A percentile compares a stretch with the other conserved stretches of the same genome.
phyloP scores from a whole-genome alignment of 2,329 filamentous ascomycete genomes.

The Pseudogymnoascus sp. region DNA sequence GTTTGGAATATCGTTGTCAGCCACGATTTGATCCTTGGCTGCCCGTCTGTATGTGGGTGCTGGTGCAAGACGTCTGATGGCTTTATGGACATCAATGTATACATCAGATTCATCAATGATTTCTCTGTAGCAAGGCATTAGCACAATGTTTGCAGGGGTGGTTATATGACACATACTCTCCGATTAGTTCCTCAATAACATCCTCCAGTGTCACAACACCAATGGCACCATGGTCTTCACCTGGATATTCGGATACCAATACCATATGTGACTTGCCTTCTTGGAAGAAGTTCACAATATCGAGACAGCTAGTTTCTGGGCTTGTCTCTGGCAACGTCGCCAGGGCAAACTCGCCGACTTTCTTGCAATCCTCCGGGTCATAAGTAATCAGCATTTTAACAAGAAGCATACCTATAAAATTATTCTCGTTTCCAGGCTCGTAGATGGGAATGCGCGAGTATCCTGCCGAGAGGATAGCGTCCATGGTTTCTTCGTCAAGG shows the following conservation, averaged over 20 bases:
- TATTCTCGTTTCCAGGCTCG: slow-evolving; percentile 68
- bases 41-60: slow-evolving; percentile 34
- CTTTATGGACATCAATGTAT: slow-evolving; percentile 96
- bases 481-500: slow-evolving; percentile 88
- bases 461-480: slow-evolving; percentile 82
- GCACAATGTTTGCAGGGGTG: neutral
- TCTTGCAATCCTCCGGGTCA: slow-evolving; percentile 84
- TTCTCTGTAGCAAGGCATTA: slow-evolving; percentile 51
- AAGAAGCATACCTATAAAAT: slow-evolving; percentile 95
- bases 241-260: slow-evolving; percentile 79
- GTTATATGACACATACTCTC: slow-evolving; percentile 58
- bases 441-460: slow-evolving; percentile 96
- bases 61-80: slow-evolving; percentile 79
- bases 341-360: slow-evolving; percentile 81
- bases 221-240: slow-evolving; percentile 81
- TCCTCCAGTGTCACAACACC: slow-evolving; percentile 95
- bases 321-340: slow-evolving; percentile 92
- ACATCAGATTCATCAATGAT: slow-evolving; percentile 99
- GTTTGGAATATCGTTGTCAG: slow-evolving; percentile 33
- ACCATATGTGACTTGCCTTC: slow-evolving; percentile 99
- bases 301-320: slow-evolving; percentile 89
- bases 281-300: slow-evolving; percentile 99
- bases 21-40: slow-evolving; percentile 41
- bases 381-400: slow-evolving; percentile 99
- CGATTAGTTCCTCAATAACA: slow-evolving; percentile 96